These are phyloP conservation scores for Lactarius hatsudake DNA, from an alignment of 768 basidiomycete genomes.

Conservation along the genomic window DNA sequence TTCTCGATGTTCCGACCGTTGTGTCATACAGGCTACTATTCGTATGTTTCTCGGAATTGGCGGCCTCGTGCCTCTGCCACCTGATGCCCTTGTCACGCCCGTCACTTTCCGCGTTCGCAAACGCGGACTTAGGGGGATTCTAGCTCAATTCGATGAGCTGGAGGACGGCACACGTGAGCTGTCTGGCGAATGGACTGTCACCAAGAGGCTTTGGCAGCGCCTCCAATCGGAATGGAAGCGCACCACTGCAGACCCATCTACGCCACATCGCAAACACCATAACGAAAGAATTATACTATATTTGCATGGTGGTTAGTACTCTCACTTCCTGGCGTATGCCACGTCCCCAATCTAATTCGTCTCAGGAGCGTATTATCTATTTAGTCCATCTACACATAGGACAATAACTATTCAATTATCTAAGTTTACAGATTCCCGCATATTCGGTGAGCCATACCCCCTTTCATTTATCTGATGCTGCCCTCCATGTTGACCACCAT, in stretches of 20 bases:
- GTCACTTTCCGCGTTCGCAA: conserved; percentile 83
- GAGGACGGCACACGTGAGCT: conserved; percentile 82
- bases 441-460: conserved; percentile 60
- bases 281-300: conserved; percentile 87
- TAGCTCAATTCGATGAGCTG: conserved; percentile 65
- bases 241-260: conserved; percentile 7
- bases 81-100: conserved; percentile 92
- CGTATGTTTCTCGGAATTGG: conserved; percentile 72
- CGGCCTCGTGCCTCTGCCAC: conserved; percentile 81
- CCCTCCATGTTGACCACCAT: background rate
- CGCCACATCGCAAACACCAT: conserved; percentile 38
- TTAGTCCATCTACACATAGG: conserved; percentile 87
- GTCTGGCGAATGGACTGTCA: conserved; percentile 96
- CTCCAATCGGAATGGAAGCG: conserved; percentile 77
- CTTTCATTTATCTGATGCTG: background rate
- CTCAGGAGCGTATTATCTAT: conserved; percentile 87
- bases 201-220: conserved; percentile 83
- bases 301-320: conserved; percentile 78
- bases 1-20: background rate
- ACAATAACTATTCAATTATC: conserved; percentile 88
- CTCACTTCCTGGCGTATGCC: background rate
- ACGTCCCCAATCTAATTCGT: conserved; percentile 1
- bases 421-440: conserved; percentile 82
- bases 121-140: conserved; percentile 74
- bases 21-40: conserved; percentile 41